Base-by-base conservation (phyloP, 495 filamentous ascomycete genomes). In the Xylaria cubensis region DNA sequence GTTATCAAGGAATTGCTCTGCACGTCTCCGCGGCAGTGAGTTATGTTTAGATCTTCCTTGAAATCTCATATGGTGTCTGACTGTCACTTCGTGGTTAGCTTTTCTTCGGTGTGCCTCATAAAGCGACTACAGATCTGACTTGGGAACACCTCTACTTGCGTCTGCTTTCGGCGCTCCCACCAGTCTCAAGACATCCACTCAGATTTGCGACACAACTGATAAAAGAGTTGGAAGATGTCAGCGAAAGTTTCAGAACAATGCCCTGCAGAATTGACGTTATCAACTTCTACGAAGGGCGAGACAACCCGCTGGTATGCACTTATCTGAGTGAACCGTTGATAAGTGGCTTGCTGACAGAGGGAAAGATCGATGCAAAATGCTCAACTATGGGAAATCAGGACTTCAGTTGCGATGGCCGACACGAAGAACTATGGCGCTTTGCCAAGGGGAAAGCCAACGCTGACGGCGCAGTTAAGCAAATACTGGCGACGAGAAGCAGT, bases 41-140 rank as follows among this genome's bases (percentile, higher is more conserved):
- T 51, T 51, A 51, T 51, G 17, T 4, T 51, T 0, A 15, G 48
- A 51, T 51, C 48, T 51, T 15, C 3, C n/a, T 29, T 12, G 17
- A 51, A 51, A 15, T 17, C 15, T 51, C 15, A 51, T 1, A 51
- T 51, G 48, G 48, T 17, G 15, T 5, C 48, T 51, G 48, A 51
- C 48, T 51, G 15, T 51, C 48, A 21, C 48, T 51, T 51, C 8
- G 48, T 51, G 48, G 17, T 51, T 15, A 51, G 48, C 48, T 51
- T 51, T 51, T 51, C 48, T 51, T 51, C 48, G n/a, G 48, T 15
- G 48, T 51, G 48, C 48, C 48, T 51, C 48, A 51, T 51, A 51
- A 51, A 17, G 48, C 15, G 13, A 51, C 48, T 51, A 15, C 48
- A 1, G 48, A 51, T 51, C 48, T 51, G n/a, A 51, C 48, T 1